Evolutionary conservation across 108 stramenopile species (phyloP).

Genomic region (Nitzschia sp.): DNA sequence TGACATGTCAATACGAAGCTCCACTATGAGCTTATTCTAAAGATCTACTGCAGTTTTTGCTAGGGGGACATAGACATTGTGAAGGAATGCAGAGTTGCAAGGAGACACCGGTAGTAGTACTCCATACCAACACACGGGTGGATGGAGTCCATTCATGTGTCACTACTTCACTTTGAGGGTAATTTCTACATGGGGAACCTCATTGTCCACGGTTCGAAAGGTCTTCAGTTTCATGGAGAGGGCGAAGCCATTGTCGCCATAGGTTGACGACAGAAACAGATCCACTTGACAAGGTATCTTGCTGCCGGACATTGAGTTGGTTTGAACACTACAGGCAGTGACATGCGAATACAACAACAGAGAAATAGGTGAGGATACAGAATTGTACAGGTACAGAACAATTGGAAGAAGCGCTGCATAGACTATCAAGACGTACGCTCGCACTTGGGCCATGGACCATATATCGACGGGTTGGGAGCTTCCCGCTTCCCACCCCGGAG

Average conservation of each 20-base stretch:
- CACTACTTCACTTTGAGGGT: not conserved
- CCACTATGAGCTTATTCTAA: not conserved
- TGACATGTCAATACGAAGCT: no score
- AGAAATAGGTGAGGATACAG: no score
- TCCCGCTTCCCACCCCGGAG: no score
- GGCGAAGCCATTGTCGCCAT: slow-evolving; percentile 18
- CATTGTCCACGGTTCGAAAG: not conserved
- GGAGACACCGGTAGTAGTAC: no score
- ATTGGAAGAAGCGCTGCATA: no score
- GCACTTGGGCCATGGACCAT: slow-evolving; percentile 11
- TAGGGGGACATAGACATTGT: no score
- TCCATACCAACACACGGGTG: no score
- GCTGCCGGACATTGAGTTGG: slow-evolving; percentile 15
- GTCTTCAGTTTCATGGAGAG: slow-evolving; percentile 27
- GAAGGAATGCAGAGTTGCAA: no score
- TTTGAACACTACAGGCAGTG: slow-evolving; percentile 26
- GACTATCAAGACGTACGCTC: slow-evolving; percentile 39
- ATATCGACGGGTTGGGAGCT: no score
- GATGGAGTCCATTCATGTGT: no score
- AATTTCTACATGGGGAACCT: slow-evolving; percentile 22
- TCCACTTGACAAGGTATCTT: slow-evolving; percentile 11
- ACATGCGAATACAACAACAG: no score
- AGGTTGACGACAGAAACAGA: slow-evolving; percentile 19
- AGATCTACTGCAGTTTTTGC: no score
- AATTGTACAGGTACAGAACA: not conserved